Percentiles rank a stretch among this genome's conserved stretches.
Conservation (phyloP, 2,329 filamentous ascomycete species). For the Epichloe scottii region DNA sequence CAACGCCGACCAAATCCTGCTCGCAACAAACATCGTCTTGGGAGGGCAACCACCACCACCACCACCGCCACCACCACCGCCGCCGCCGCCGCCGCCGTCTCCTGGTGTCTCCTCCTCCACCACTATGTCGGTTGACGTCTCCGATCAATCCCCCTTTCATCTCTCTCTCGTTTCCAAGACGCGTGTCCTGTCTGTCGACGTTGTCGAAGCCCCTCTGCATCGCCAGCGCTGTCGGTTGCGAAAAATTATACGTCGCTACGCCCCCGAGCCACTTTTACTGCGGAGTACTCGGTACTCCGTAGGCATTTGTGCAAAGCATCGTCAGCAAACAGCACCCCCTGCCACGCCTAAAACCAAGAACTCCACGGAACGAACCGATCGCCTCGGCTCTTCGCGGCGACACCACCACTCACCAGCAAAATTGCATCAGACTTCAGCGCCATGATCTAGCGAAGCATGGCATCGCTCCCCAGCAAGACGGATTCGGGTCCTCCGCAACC, state of each 20-base stretch:
- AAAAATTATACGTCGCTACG: not conserved
- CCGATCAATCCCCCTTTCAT: not conserved
- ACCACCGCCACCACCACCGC: not conserved
- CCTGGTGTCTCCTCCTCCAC: not conserved
- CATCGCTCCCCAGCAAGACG: conserved; percentile 29
- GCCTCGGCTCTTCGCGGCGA: not conserved
- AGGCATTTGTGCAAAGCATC: not conserved
- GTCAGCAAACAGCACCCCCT: not conserved
- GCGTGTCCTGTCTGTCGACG: not conserved
- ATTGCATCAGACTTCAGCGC: conserved; percentile 11
- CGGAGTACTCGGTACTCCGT: too few relatives aligned
- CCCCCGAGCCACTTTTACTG: not conserved
- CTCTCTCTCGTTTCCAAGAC: not conserved
- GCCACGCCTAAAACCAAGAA: not conserved
- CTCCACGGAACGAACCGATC: not conserved
- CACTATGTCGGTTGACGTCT: conserved; percentile 7
- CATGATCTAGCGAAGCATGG: conserved; percentile 30
- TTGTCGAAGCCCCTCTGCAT: not conserved
- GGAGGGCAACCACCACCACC: not conserved
- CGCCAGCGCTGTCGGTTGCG: not conserved
- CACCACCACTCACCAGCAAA: not conserved
- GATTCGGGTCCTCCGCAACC: conserved; percentile 30
- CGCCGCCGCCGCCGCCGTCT: not conserved
- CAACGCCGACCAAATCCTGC: not conserved
- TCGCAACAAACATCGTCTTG: not conserved